phyloP scores from a whole-genome alignment of 352 stramenopile genomes.

The Phytopythium helicoides region DNA sequence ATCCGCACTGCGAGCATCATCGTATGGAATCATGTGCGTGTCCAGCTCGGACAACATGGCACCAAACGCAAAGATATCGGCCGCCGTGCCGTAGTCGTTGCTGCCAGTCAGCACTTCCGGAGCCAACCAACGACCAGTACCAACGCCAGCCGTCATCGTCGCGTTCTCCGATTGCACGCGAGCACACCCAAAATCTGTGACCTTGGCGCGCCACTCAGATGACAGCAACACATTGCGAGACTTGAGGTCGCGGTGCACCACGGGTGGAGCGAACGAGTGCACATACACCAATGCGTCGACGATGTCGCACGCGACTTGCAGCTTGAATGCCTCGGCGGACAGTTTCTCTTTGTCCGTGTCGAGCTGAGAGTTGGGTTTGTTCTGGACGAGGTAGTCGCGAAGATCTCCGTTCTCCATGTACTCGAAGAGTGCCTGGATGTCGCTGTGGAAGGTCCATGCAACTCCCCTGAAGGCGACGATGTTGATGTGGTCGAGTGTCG shows the following conservation, averaged over 20 bases:
- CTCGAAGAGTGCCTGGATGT: slow-evolving; percentile 27
- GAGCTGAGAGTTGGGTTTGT: background rate
- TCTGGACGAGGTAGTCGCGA: slow-evolving; percentile 11
- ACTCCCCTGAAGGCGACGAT: slow-evolving; percentile 27
- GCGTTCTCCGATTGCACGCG: slow-evolving; percentile 7
- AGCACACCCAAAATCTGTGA: slow-evolving; percentile 9
- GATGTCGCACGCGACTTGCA: slow-evolving; percentile 13
- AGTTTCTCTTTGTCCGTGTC: background rate
- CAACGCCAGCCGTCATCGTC: slow-evolving; percentile 18
- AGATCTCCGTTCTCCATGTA: too few relatives aligned
- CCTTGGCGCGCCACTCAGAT: slow-evolving; percentile 3
- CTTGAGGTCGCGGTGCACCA: slow-evolving; percentile 21
- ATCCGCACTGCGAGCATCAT: background rate
- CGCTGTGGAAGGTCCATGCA: slow-evolving; percentile 20
- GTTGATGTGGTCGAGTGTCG: slow-evolving; percentile 20
- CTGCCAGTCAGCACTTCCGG: slow-evolving; percentile 12
- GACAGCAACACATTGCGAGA: slow-evolving; percentile 11
- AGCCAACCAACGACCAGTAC: slow-evolving; percentile 10
- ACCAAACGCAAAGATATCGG: slow-evolving; percentile 10
- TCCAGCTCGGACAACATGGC: slow-evolving; percentile 12
- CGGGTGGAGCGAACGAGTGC: slow-evolving; percentile 18
- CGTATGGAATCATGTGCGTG: slow-evolving; percentile 12
- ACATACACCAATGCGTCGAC: slow-evolving; percentile 16
- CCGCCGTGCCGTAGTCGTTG: slow-evolving; percentile 8
- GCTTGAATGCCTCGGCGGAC: slow-evolving; percentile 5